Base-by-base conservation (phyloP, 2,329 filamentous ascomycete species). In the Colletotrichum eremochloae region DNA sequence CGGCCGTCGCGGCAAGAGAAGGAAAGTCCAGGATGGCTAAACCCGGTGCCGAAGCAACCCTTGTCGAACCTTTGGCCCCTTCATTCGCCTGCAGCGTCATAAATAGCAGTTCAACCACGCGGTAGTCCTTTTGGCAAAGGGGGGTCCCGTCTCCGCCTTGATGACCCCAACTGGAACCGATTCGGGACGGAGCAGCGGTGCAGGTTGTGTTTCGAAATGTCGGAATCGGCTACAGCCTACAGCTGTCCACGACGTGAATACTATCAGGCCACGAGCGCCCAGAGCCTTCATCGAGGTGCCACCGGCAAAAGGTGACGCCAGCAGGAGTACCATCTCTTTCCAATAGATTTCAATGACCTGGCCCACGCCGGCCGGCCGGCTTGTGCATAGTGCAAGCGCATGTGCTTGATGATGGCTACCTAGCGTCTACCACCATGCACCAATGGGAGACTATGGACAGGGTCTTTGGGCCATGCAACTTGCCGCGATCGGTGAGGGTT, bases 401-500 rank as follows among this genome's bases (percentile, higher is more conserved):
- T 52, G 61, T 38, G 67, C 53, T 72, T 62, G 56, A 64, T 69
- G 50, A 29, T 42, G 20, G 46, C n/a, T 24, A 24, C 20, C 20
- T 20, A 24, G 46, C 12, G 46, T n/a, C 24, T n/a, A 36, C 44
- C 63, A 72, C 71, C 46, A 48, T 48, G 46, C 71, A 73, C 79
- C 81, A 82, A 82, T 82, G 68, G 76, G 74, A 68, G 63, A 56
- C 36, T 62, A 55, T 31, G 63, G 70, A 78, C 77, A 79, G 75
- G 78, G 77, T 68, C 29, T 69, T 67, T 75, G 76, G 20, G 31
- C 75, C 76, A 79, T 81, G 77, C 76, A 78, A 78, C 79, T 79
- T 81, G 78, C 77, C 77, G 78, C 79, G 79, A 77, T 76, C 76
- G 77, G 76, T 78, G 75, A 76, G 77, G 75, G 77, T 75, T 75